Conservation (phyloP, 768 basidiomycete species). For the Phaffia australis region DNA sequence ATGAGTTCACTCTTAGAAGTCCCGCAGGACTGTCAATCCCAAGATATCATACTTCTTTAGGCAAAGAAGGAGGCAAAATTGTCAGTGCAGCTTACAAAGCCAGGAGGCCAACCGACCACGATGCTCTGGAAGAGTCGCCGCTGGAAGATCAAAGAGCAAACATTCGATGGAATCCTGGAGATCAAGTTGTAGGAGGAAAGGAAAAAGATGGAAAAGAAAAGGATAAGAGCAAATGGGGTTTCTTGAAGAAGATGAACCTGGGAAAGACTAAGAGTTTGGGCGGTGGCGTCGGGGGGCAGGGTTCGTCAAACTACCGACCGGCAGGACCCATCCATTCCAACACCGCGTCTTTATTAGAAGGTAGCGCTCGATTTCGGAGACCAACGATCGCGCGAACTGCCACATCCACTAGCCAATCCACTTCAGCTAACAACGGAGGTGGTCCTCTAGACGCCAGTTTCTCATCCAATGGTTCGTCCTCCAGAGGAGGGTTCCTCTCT, state of each 20-base stretch:
- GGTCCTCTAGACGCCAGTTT: conserved; percentile 5
- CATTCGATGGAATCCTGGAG: conserved; percentile 10
- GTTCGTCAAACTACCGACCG: conserved; percentile 1
- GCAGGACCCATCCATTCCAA: conserved; percentile 12
- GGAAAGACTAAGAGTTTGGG: conserved; percentile 55
- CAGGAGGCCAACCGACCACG: neutral
- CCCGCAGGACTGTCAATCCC: neutral
- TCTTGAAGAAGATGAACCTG: conserved; percentile 98
- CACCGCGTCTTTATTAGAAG: conserved; percentile 11
- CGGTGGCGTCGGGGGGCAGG: neutral
- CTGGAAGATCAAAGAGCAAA: conserved; percentile 1
- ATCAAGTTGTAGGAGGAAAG: conserved; percentile 2
- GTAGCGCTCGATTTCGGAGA: neutral
- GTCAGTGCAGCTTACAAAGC: conserved; percentile 6
- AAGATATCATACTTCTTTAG: neutral
- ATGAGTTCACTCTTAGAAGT: neutral
- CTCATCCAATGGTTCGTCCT: neutral
- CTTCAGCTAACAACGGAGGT: neutral
- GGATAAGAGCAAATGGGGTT: conserved; percentile 66
- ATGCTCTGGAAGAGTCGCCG: neutral
- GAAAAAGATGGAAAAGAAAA: conserved; percentile 30
- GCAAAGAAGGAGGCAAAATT: conserved; percentile 7
- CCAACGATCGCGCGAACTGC: neutral
- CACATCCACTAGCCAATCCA: neutral
- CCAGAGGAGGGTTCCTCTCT: neutral